Percentiles rank a stretch among this genome's conserved stretches.
phyloP scores from a whole-genome alignment of 768 basidiomycete genomes.

The Dioszegia crocea region DNA sequence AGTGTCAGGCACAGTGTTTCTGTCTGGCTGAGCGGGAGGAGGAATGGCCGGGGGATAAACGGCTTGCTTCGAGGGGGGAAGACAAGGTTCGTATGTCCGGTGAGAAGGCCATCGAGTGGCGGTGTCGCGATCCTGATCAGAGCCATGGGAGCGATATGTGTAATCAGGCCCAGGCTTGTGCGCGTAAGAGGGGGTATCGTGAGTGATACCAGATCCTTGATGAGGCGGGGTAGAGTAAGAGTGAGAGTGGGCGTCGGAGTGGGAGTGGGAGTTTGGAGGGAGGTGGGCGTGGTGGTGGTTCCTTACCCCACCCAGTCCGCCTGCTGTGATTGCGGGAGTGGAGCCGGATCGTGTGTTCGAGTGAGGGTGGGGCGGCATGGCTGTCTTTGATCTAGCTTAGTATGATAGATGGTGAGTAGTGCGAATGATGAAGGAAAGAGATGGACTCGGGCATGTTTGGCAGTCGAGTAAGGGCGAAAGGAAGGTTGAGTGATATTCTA shows the following conservation, averaged over 20 bases:
- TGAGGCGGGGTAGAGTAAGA: not conserved
- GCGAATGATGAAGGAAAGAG: no score
- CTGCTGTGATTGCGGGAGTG: no score
- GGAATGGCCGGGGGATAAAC: no score
- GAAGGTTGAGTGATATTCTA: constrained; percentile 3
- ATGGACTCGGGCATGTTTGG: not conserved
- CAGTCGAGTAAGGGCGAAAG: not conserved
- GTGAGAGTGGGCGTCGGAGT: no score
- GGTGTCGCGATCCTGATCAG: not conserved
- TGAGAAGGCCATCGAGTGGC: not conserved
- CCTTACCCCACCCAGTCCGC: no score
- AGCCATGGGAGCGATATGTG: not conserved
- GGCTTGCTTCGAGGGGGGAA: not conserved
- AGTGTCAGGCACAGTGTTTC: not conserved
- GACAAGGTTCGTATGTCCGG: not conserved
- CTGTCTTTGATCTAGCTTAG: no score
- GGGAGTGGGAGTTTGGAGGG: not conserved
- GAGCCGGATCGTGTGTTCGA: no score
- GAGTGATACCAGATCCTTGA: not conserved
- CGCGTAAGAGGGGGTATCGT: not conserved
- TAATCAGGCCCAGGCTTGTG: no score
- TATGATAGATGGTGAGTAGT: no score
- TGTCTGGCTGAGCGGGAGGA: not conserved
- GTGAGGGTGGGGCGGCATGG: no score
- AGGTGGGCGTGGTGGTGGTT: no score